A percentile compares a stretch with the other conserved stretches of the same genome.
phyloP scores from a whole-genome alignment of 2,329 filamentous ascomycete genomes.

The Ascocoryne sarcoides region DNA sequence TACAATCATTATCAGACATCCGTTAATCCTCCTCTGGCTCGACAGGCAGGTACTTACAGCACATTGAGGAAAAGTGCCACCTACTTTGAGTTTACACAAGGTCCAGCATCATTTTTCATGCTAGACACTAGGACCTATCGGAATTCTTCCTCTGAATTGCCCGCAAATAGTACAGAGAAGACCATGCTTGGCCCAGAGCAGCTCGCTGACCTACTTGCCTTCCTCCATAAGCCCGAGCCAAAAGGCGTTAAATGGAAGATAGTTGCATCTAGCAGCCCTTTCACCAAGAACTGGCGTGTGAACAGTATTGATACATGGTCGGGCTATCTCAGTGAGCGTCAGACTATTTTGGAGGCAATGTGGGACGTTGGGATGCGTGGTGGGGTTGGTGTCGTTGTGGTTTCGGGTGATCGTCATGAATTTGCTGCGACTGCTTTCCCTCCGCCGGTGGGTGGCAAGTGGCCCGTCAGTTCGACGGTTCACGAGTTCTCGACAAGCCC shows the following conservation, averaged over 20 bases:
- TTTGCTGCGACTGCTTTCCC: conserved; percentile 82
- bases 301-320: conserved; percentile 90
- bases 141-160: conserved; percentile 51
- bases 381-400: conserved; percentile 68
- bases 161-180: conserved; percentile 57
- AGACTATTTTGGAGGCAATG: conserved; percentile 75
- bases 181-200: conserved; percentile 82
- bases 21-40: conserved; percentile 68
- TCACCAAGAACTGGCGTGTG: conserved; percentile 95
- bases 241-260: conserved; percentile 87
- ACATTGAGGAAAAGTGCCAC: conserved; percentile 48
- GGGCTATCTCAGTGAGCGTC: conserved; percentile 76
- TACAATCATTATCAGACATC: conserved; percentile 80
- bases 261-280: conserved; percentile 80
- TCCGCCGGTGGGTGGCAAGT: conserved; percentile 50
- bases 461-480: conserved; percentile 56
- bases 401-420: conserved; percentile 93
- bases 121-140: conserved; percentile 86
- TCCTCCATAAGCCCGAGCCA: conserved; percentile 64
- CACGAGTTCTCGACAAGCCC: conserved; percentile 92
- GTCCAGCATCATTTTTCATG: conserved; percentile 90
- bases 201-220: conserved; percentile 68
- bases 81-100: conserved; percentile 84
- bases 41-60: conserved; percentile 36
- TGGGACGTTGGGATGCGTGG: conserved; percentile 70